Evolutionary conservation across 352 stramenopile genomes (phyloP).

Genomic region (Phytophthora sp.): DNA sequence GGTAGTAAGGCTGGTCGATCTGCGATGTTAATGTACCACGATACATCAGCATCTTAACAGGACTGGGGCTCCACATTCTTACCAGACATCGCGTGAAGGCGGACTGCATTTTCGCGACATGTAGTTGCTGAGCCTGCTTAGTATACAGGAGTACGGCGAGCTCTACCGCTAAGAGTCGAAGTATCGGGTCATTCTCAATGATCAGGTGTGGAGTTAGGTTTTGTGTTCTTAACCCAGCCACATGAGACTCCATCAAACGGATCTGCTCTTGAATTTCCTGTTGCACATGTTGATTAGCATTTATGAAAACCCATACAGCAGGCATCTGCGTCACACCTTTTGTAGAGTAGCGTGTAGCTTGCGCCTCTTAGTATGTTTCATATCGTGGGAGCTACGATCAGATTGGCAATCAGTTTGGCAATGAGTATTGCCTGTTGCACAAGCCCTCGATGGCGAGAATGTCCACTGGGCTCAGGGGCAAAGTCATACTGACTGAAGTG

Average conservation of each 20-base stretch:
- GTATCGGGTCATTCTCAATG: constrained; percentile 15
- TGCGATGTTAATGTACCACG: too few relatives aligned
- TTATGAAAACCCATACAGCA: too few relatives aligned
- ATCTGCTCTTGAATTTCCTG: constrained; percentile 20
- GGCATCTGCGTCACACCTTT: too few relatives aligned
- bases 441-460: too few relatives aligned
- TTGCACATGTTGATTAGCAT: background rate
- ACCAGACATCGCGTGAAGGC: constrained; percentile 20
- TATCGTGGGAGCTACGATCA: too few relatives aligned
- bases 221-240: constrained; percentile 19
- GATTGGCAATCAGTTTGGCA: too few relatives aligned
- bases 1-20: constrained; percentile 24
- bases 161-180: constrained; percentile 9
- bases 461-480: too few relatives aligned
- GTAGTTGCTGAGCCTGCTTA: constrained; percentile 19
- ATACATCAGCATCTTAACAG: background rate
- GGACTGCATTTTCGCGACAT: constrained; percentile 23
- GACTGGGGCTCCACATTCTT: constrained; percentile 7
- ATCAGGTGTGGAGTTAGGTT: constrained; percentile 1
- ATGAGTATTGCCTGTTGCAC: too few relatives aligned
- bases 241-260: constrained; percentile 17
- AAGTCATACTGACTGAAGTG: constrained; percentile 1
- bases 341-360: constrained; percentile 7
- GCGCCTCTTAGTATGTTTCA: constrained; percentile 14
- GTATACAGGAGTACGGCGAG: constrained; percentile 12